phyloP scores from a whole-genome alignment of 345 rosid genomes.

The Salix exigua region DNA sequence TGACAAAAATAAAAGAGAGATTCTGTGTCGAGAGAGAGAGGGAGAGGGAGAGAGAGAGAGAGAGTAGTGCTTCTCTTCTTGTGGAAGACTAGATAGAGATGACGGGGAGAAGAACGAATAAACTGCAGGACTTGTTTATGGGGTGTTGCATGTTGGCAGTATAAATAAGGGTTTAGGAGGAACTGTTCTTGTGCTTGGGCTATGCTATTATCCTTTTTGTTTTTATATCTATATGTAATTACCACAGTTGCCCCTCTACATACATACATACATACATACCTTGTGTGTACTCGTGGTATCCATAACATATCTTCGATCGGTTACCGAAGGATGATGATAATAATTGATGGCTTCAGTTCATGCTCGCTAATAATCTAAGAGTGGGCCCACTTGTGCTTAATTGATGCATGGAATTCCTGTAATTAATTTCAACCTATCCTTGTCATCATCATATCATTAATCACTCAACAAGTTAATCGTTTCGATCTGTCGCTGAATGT shows the following conservation, averaged over 20 bases:
- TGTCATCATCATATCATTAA: background rate
- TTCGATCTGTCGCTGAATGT: background rate
- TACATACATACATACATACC: background rate
- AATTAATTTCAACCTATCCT: background rate
- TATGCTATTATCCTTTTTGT: background rate
- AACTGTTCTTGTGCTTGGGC: background rate
- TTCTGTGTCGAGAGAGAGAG: background rate
- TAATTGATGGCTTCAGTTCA: background rate
- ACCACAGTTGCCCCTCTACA: slow-evolving; percentile 11
- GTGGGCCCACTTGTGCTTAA: slow-evolving; percentile 10
- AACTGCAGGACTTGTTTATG: slow-evolving; percentile 12
- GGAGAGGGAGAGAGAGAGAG: slow-evolving; percentile 10
- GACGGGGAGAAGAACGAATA: slow-evolving; percentile 10
- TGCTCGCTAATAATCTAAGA: slow-evolving; percentile 14
- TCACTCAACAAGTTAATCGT: background rate
- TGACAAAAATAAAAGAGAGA: background rate
- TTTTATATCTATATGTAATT: background rate
- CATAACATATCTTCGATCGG: background rate
- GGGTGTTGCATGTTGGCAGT: slow-evolving; percentile 19
- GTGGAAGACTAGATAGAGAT: background rate
- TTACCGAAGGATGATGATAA: background rate
- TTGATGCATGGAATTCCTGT: background rate
- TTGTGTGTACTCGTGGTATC: background rate
- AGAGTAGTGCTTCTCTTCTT: background rate
- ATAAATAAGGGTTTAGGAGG: slow-evolving; percentile 29